phyloP scores from a whole-genome alignment of 495 filamentous ascomycete genomes.

The Lichina pygmaea region DNA sequence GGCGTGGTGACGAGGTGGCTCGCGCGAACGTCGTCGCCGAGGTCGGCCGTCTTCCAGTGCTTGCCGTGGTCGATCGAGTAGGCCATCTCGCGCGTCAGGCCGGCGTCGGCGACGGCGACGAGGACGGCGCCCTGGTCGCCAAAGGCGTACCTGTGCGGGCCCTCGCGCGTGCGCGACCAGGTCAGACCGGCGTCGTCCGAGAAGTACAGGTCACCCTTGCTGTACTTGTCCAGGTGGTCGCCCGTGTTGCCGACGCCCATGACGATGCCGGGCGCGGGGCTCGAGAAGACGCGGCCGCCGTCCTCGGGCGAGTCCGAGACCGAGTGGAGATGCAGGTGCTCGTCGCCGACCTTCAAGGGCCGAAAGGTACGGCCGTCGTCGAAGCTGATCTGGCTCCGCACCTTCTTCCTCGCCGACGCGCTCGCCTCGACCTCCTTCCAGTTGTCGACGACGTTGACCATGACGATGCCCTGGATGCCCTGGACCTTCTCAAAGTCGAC shows the following conservation, averaged over 20 bases:
- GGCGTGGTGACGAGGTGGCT: constrained; percentile 55
- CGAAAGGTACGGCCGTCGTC: constrained; percentile 72
- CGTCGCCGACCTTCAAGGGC: constrained; percentile 27
- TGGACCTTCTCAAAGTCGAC: constrained; percentile 89
- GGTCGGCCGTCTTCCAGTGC: constrained; percentile 38
- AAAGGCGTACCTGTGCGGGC: constrained; percentile 87
- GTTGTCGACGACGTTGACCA: constrained; percentile 78
- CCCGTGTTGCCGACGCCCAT: constrained; percentile 88
- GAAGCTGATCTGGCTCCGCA: constrained; percentile 64
- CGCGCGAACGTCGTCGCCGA: constrained; percentile 34
- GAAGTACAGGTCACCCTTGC: constrained; percentile 51
- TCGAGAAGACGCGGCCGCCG: constrained; percentile 72
- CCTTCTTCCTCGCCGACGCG: constrained; percentile 25
- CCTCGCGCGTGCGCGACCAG: constrained; percentile 45
- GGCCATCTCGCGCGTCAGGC: constrained; percentile 31
- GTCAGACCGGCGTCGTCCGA: constrained; percentile 78
- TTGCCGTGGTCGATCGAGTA: constrained; percentile 80
- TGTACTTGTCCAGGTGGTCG: constrained; percentile 32
- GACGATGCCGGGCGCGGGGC: constrained; percentile 68
- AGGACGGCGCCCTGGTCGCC: constrained; percentile 76
- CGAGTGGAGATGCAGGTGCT: constrained; percentile 63
- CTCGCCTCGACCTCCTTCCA: constrained; percentile 41
- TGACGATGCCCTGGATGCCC: constrained; percentile 67
- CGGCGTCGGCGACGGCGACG: constrained; percentile 46
- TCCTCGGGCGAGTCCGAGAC: constrained; percentile 48